Base-by-base conservation (phyloP, 2,329 filamentous ascomycete species). In the Bipolaris victoriae region DNA sequence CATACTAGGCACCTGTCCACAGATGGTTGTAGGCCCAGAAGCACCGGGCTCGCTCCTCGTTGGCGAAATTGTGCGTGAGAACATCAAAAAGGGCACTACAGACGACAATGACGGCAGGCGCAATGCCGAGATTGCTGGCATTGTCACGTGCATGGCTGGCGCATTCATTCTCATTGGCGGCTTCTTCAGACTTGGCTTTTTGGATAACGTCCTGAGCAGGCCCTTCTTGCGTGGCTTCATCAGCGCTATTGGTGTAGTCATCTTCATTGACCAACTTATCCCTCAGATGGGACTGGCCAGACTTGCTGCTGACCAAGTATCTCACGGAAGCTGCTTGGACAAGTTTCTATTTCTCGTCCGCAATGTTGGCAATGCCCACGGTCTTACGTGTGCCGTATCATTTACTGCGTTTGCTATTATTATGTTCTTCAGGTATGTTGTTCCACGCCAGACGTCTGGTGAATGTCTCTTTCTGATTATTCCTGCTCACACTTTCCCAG, bases 191-290 rank as follows among this genome's bases (percentile, higher is more conserved):
- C 80, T 99, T 3, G 95, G 95, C 0, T 99, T 98, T 69, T 78
- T 99, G 60, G 95, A 99, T 73, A 97, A 92, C 69, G 93, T 99
- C 10, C 83, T 99, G 35, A 97, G 93, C 66, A 85, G 92, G 33
- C 95, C 95, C 0, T 98, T 99, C 68, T 79, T 98, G 54, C 84
- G 95, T 58, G 95, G 95, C 0, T 99, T 99, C 79, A 97, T 99
- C 77, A 97, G 91, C 55, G 95, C 95, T 49, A 96, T 99, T 73
- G 95, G 95, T 47, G 91, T 97, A 54, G 93, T 98, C 63, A 98
- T 99, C 72, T 87, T 96, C 37, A 91, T 98, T 35, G 95, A 98
- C 75, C 95, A 99, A 77, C 80, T 97, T 43, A 90, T 97, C 51
- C 93, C 94, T 0, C 92, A 98, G 76, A 84, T 96, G 68, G 95